Base-by-base conservation (phyloP, 352 stramenopile genomes). In the Phytopythium mirpurense region DNA sequence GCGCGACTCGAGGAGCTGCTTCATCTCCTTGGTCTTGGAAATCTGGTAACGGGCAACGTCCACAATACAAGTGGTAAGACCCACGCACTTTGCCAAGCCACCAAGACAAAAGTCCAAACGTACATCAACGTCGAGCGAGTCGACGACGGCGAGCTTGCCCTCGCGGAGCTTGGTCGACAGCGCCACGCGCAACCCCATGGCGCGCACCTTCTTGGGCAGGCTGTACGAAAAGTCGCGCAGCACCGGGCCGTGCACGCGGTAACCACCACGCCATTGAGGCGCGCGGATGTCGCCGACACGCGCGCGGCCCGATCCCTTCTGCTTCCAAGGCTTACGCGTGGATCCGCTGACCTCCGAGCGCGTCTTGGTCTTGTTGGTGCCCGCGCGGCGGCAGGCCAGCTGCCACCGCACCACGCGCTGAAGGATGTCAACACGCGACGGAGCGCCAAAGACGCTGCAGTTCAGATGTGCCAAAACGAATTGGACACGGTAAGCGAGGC, bases 311-410 rank as follows among this genome's bases (percentile, higher is more conserved):
- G 73, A 88, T 29, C 85, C 85, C 86, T 95, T 95, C 59, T 95
- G 85, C 72, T 87, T 87, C 80, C 83, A 93, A 16, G 81, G 76
- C 68, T 95, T 95, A 59, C 83, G 75, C 60, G 83, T 94, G 23
- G 85, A 95, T 34, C 85, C 83, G 68, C 83, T 93, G 12, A 87
- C 80, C 70, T 95, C 85, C 24, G 81, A 83, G 61, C 85, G 85
- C 51, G 83, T 89, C 76, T 95, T 95, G 61, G 82, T 88, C 70
- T 93, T 93, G 79, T 92, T 87, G 63, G 84, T 92, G 57, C 83
- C 85, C 37, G 83, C 79, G 47, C 85, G 83, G 59, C 81, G 81
- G 56, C 81, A 88, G 19, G 85, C 85, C 15, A 94, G 63, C 64
- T 95, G 83, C 85, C 85, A 95, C 62, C 83, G 78, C 65, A 95